Percentiles rank a stretch among this genome's conserved stretches.
phyloP scores from a whole-genome alignment of 371 early-diverging fungal genomes.

The Mucor velutinosus region DNA sequence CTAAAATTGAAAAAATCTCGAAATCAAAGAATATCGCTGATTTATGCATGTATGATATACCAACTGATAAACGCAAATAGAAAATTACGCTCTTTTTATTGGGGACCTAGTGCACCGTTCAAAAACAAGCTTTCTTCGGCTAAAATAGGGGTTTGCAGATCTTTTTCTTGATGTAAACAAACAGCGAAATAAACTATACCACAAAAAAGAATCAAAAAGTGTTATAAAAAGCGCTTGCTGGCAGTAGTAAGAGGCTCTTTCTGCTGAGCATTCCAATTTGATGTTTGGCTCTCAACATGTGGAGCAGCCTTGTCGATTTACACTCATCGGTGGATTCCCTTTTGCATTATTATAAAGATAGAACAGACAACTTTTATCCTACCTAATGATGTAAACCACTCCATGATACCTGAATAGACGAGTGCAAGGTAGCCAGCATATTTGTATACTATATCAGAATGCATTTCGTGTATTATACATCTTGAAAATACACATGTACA shows the following conservation, averaged over 20 bases:
- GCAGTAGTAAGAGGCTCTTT: neutral
- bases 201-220: neutral
- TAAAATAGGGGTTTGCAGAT: neutral
- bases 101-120: neutral
- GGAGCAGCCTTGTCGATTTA: neutral
- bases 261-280: neutral
- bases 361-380: neutral
- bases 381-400: neutral
- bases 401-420: neutral
- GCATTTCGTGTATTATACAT: neutral
- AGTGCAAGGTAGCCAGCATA: neutral
- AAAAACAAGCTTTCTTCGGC: neutral
- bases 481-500: neutral
- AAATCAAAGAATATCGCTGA: neutral
- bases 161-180: neutral
- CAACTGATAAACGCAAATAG: neutral
- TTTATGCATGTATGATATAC: neutral
- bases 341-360: neutral
- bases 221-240: neutral
- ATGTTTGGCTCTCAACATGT: neutral
- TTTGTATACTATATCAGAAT: neutral
- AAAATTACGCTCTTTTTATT: slow-evolving; percentile 2
- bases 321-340: neutral
- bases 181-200: neutral
- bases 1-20: neutral